Percentiles rank a stretch among this genome's conserved stretches.
Conservation (phyloP, 176 grass and related monocot genomes). For the Phragmites australis region DNA sequence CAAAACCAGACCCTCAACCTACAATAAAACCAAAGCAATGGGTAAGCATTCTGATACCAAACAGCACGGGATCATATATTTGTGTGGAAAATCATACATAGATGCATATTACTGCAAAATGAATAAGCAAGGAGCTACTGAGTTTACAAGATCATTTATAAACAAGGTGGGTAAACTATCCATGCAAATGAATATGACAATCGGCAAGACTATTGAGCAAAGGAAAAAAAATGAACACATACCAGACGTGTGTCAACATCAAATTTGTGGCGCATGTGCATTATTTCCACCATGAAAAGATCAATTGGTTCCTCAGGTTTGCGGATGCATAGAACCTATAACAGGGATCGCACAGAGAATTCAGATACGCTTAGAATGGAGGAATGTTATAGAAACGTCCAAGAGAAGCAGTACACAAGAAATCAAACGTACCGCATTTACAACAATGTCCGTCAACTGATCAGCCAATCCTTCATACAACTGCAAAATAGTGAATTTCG, state of each 20-base stretch:
- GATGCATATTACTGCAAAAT: not conserved
- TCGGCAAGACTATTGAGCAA: conserved; percentile 4
- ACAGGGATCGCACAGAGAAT: not conserved
- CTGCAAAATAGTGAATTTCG: conserved; percentile 40
- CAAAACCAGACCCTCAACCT: conserved; percentile 95
- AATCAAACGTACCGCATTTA: conserved; percentile 60
- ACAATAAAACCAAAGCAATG: not conserved
- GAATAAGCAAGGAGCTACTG: not conserved
- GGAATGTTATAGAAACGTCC: not conserved
- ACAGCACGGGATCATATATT: not conserved
- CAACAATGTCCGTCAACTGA: conserved; percentile 84
- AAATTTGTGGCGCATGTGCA: conserved; percentile 99
- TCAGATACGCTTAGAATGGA: not conserved
- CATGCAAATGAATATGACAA: not conserved
- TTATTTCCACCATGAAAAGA: conserved; percentile 99
- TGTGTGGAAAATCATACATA: not conserved
- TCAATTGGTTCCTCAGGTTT: conserved; percentile 79
- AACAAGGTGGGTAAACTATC: not conserved
- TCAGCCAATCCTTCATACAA: conserved; percentile 92
- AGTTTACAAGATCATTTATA: not conserved
- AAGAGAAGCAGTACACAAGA: not conserved
- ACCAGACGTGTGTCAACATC: conserved; percentile 94
- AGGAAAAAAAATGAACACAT: conserved; percentile 21
- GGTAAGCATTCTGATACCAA: not conserved
- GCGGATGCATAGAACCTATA: conserved; percentile 81